Conservation (phyloP, 2,329 filamentous ascomycete genomes). For the Sclerotinia minor region DNA sequence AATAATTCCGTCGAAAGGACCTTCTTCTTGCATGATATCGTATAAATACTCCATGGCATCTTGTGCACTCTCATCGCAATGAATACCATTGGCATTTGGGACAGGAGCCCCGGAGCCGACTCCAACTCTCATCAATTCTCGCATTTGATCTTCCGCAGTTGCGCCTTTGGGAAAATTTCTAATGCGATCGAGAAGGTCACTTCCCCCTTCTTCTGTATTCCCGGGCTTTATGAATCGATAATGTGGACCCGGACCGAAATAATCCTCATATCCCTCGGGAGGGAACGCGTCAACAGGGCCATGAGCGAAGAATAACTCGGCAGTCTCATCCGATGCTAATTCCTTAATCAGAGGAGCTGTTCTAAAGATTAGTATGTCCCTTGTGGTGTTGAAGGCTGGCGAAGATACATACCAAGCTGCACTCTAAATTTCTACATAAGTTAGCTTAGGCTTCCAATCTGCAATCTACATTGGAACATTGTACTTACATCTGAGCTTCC, state of each 20-base stretch:
- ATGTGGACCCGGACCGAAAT: constrained; percentile 57
- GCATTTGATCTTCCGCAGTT: constrained; percentile 39
- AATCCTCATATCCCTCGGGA: constrained; percentile 56
- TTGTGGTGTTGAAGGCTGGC: constrained; percentile 9
- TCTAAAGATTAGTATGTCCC: constrained; percentile 27
- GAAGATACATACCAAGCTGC: constrained; percentile 48
- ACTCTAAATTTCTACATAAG: constrained; percentile 55
- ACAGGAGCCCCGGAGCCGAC: constrained; percentile 23
- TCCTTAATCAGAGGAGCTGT: constrained; percentile 53
- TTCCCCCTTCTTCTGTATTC: constrained; percentile 38
- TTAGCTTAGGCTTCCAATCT: constrained; percentile 26
- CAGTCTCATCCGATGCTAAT: constrained; percentile 48
- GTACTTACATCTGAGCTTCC: constrained; percentile 54
- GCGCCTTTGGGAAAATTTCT: constrained; percentile 37
- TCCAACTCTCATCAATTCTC: constrained; percentile 33
- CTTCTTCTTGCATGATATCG: constrained; percentile 49
- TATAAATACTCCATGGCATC: constrained; percentile 33
- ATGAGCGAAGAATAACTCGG: constrained; percentile 54
- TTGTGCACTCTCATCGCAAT: constrained; percentile 29
- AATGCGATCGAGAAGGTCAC: constrained; percentile 38
- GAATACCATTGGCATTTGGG: constrained; percentile 27
- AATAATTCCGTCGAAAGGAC: constrained; percentile 55
- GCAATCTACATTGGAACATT: constrained; percentile 23
- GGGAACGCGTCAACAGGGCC: constrained; percentile 52
- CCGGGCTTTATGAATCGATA: constrained; percentile 56